Conservation (phyloP, 352 stramenopile genomes). For the Globisporangium nunn region DNA sequence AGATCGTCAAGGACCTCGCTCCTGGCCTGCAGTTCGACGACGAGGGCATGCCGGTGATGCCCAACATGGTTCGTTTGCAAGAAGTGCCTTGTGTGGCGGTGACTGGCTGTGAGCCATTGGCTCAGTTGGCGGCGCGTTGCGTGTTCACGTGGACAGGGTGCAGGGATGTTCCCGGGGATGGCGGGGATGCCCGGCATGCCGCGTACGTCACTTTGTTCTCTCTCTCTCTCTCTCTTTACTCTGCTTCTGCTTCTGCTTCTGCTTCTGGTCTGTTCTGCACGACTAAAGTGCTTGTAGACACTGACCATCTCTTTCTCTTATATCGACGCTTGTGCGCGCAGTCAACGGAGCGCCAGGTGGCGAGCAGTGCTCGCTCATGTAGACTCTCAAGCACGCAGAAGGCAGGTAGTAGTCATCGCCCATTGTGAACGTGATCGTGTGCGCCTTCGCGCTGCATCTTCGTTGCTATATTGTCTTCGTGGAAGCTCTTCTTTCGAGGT, state of each 20-base stretch:
- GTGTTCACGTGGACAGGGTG: constrained; percentile 24
- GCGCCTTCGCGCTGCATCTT: not conserved
- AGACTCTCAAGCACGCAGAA: not conserved
- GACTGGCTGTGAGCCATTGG: too few relatives aligned
- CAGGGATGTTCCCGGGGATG: constrained; percentile 79
- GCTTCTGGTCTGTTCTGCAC: not conserved
- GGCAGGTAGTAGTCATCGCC: not conserved
- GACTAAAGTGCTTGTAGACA: too few relatives aligned
- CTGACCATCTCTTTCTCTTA: not conserved
- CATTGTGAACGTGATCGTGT: constrained; percentile 3
- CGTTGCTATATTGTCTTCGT: not conserved
- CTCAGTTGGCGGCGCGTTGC: too few relatives aligned
- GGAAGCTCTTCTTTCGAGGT: too few relatives aligned
- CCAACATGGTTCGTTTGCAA: constrained; percentile 85
- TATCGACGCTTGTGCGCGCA: constrained; percentile 13
- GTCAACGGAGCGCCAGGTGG: constrained; percentile 46
- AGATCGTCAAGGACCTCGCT: constrained; percentile 98
- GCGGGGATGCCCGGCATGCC: constrained; percentile 73
- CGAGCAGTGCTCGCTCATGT: constrained; percentile 78
- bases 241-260: too few relatives aligned
- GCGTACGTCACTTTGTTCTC: constrained; percentile 28
- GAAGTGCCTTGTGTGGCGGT: too few relatives aligned
- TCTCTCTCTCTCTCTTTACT: too few relatives aligned
- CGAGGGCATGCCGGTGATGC: constrained; percentile 96
- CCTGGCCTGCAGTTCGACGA: constrained; percentile 61